These are phyloP conservation scores for Paraphaeosphaeria minitans DNA, from an alignment of 2,329 filamentous ascomycete genomes.

Conservation along the genomic window DNA sequence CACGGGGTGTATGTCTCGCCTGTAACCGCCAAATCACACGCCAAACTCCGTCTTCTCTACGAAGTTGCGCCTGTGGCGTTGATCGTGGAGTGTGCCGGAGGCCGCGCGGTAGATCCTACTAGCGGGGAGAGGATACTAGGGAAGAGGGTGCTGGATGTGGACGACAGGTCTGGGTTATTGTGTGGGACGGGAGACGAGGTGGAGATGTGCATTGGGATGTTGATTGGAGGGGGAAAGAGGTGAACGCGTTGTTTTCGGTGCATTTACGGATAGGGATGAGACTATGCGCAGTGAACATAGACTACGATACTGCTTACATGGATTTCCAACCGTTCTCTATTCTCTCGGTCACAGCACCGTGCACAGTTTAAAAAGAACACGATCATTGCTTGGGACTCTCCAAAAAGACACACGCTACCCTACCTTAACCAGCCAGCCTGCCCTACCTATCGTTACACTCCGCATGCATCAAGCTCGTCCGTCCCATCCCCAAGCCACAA, in stretches of 20 bases:
- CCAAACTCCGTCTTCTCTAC: slow-evolving; percentile 64
- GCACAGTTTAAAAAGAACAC: slow-evolving; percentile 5
- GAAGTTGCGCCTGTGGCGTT: slow-evolving; percentile 66
- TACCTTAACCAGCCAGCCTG: not conserved
- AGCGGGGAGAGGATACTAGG: slow-evolving; percentile 31
- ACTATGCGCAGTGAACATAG: too few species aligned
- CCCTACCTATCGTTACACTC: not conserved
- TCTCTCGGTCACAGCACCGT: too few species aligned
- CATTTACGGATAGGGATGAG: too few species aligned
- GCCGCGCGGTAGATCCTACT: slow-evolving; percentile 58
- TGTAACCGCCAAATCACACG: slow-evolving; percentile 56
- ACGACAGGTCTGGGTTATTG: slow-evolving; percentile 39
- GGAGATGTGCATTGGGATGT: slow-evolving; percentile 21
- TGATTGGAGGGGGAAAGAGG: not conserved
- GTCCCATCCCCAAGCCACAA: not conserved
- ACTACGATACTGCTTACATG: too few species aligned
- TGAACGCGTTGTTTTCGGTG: too few species aligned
- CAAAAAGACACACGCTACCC: not conserved
- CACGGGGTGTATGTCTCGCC: slow-evolving; percentile 67
- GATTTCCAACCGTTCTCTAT: too few species aligned
- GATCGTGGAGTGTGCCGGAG: slow-evolving; percentile 65
- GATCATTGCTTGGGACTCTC: slow-evolving; percentile 5
- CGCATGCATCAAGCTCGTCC: not conserved
- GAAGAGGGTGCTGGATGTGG: slow-evolving; percentile 29
- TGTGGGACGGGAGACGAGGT: slow-evolving; percentile 41